Evolutionary conservation across 441 rosid species (phyloP), one percentile per base, ranked within the genome.

Genomic region (Capsella rubella): DNA sequence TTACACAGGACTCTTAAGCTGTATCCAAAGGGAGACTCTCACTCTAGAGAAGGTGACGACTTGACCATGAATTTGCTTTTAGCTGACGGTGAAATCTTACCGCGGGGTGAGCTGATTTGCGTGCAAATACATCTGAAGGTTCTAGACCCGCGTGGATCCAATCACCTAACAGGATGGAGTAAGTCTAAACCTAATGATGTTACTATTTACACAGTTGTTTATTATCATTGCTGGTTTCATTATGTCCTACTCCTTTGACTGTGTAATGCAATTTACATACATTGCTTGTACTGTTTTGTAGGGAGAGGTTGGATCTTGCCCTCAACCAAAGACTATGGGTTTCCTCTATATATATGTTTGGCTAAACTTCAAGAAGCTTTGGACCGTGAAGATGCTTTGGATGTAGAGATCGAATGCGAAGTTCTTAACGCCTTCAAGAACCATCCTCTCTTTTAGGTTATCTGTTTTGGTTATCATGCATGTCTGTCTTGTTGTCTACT

Each of bases 61-160:
- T 14, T 62, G 4, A 11, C 52, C 14, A 14, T 14, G 29, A 27
- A 0, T 8, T 2, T 61, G 21, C 8, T 2, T 14, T 7, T 61
- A 4, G 37, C 13, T 14, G 37, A 27, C 2, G 8, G 14, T 61
- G 51, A 61, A 42, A 43, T 1, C 2, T 14, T 45, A 62, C 2
- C n/a, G 52, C 13, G 1, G 39, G 51, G 16, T 42, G 67, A 62
- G n/a, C 3, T 28, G 53, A 45, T 62, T 43, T 62, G 28, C 5
- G 39, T 25, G 37, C 13, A 27, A 8, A 14, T 14, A 5, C 3
- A 14, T 0, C 3, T 62, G 8, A 39, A 4, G 10, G 2, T 62
- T 14, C 8, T 43, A 8, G 67, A 62, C 14, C 39, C 25, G 16
- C 18, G 5, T 15, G 67, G 67, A 63, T 45, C 54, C 39, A 45